Base-by-base conservation (phyloP, 2,329 filamentous ascomycete genomes). In the Alternaria solani region DNA sequence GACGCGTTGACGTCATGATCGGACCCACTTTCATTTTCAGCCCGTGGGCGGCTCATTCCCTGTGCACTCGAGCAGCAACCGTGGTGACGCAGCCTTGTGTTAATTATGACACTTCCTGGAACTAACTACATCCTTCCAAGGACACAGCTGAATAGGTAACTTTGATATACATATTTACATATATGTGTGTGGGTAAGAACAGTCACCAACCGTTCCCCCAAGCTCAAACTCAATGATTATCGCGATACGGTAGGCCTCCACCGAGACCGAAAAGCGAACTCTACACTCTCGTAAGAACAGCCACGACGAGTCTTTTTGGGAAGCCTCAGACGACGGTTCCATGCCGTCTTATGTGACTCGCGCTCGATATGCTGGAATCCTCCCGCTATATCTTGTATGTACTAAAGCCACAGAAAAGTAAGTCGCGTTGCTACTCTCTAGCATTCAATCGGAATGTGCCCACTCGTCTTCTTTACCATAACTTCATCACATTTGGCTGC, bases 1-100 rank as follows among this genome's bases (percentile, higher is more conserved):
- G 26, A 52, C 57, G 53, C 57, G 46, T 57, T 47, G 53, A 60
- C 57, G 53, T 60, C 57, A 57, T 57, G 30, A 14, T 52, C 46
- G 14, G 46, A 38, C 20, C 46, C 46, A 49, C 46, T 49, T 32
- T 49, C 30, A 23, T 14, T 2, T 4, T 9, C 20, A 36, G 30
- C 18, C 18, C 38, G 38, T 5, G 18, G 18, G 11, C 18, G 14
- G 23, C 30, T 36, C 46, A 20, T 34, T 48, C 34, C 46, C 30
- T 20, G 46, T 34, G n/a, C 46, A n/a, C 32, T 49, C 14, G 30
- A 49, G 36, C 46, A 49, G 46, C 30, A 23, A 20, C 46, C 12
- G 34, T 20, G 14, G 46, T 18, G 20, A 36, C 12, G 30, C 46
- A 34, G 46, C 32, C 6, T 42, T 42, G 9, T 25, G 20, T 20